Evolutionary conservation across 2,329 filamentous ascomycete species (phyloP), one percentile per base, ranked within the genome.

Genomic region (Zymoseptoria ardabiliae): DNA sequence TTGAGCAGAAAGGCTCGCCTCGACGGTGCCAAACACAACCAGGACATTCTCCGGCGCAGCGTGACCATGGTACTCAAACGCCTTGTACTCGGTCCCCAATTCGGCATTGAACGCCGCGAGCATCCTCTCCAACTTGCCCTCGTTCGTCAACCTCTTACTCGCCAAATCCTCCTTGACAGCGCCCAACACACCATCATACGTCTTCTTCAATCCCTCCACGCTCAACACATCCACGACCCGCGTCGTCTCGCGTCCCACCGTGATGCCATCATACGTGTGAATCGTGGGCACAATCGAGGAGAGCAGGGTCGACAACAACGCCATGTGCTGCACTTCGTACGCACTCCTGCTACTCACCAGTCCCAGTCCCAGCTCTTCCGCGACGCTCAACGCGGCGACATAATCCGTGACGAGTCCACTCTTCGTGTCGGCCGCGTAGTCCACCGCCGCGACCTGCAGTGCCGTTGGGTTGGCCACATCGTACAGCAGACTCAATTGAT

Each of bases 301-400:
- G 62, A 96, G 79, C 22, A 96, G 77, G 3, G 91, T 96, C 0
- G 91, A 85, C 68, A 96, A 87, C n/a, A 96, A 78, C 7, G 91
- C 84, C 88, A 96, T 96, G 77, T 99, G 94, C 80, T 99, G 94
- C 54, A 89, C 83, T 78, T 99, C 94, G 67, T 95, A 92, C 28
- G 89, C 86, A 28, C 91, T 96, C 56, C 85, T 85, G 73, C 91
- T 96, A 64, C 89, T 84, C 53, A 99, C 85, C 50, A 99, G 81
- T 53, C 87, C 92, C 25, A 97, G 80, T 17, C 94, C 93, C 13
- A 97, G 83, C 67, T 97, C 94, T 74, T 97, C 94, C 8, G 91
- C 89, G 54, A 93, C 78, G 64, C 86, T 84, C 70, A 97, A 80
- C 3, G 90, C 87, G 49, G 86, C 85, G 61, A 86, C 85, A 75